Conservation (phyloP, 495 filamentous ascomycete species). For the Astrothelium macrocarpum region DNA sequence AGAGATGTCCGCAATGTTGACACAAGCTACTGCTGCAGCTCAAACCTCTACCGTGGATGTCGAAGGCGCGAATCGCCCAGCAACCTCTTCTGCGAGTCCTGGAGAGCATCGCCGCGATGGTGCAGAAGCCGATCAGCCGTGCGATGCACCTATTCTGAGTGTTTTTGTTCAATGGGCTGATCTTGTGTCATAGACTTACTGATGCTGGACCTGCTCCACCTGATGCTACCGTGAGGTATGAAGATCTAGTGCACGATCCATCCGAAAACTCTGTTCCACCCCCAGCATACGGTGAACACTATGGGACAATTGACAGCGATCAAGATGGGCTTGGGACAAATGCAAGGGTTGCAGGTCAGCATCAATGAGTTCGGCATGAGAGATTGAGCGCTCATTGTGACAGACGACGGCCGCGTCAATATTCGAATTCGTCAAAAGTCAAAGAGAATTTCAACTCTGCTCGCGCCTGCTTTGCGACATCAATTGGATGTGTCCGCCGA, state of each 20-base stretch:
- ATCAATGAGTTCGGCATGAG: not conserved
- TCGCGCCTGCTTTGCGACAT: conserved; percentile 53
- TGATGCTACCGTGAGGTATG: not conserved
- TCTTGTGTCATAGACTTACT: not conserved
- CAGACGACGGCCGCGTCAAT: conserved; percentile 60
- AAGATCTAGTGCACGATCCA: not conserved
- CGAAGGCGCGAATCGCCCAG: not conserved
- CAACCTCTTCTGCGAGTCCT: not conserved
- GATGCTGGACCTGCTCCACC: not conserved
- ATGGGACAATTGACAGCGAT: conserved; percentile 40
- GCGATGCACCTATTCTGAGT: not conserved
- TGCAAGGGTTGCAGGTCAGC: conserved; percentile 34
- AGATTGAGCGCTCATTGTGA: not conserved
- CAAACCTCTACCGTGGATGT: not conserved
- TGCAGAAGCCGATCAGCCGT: not conserved
- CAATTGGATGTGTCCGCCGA: conserved; percentile 44
- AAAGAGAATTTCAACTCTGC: conserved; percentile 51
- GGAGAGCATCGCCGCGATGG: not conserved
- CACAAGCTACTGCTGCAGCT: not conserved
- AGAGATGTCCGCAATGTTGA: not conserved
- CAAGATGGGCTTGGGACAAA: conserved; percentile 46
- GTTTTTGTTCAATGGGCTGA: not conserved
- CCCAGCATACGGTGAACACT: conserved; percentile 42
- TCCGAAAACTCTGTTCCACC: conserved; percentile 25
- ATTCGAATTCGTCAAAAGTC: conserved; percentile 65